Conservation (phyloP, 192 early-diverging fungal species). For the Backusella luteola region DNA sequence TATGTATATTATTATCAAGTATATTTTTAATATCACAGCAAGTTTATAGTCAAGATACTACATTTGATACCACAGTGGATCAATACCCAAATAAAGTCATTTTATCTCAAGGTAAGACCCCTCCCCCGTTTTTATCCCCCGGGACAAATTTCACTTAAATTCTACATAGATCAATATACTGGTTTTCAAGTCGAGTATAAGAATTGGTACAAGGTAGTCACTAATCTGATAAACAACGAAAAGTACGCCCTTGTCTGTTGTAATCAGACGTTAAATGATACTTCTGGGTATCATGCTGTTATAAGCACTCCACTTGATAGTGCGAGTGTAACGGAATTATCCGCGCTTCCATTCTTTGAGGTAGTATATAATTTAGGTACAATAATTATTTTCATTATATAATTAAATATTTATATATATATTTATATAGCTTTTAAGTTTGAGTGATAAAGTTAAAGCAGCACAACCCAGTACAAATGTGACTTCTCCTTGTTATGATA, state of each 20-base stretch:
- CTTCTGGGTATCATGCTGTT: slow-evolving; percentile 7
- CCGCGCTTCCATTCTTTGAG: slow-evolving; percentile 7
- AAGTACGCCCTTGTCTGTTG: slow-evolving; percentile 25
- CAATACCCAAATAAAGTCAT: background rate
- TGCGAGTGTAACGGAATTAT: slow-evolving; percentile 3
- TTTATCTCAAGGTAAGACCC: background rate
- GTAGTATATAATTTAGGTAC: background rate
- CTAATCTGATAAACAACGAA: slow-evolving; percentile 28
- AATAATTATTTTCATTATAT: background rate
- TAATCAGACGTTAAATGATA: background rate
- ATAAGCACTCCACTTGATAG: background rate
- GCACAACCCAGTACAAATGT: slow-evolving; percentile 1
- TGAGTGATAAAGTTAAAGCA: slow-evolving; percentile 9
- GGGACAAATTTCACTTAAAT: background rate
- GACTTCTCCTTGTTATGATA: slow-evolving; percentile 15
- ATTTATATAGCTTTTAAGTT: slow-evolving; percentile 8
- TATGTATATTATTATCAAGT: background rate
- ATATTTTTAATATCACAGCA: background rate
- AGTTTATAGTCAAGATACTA: background rate
- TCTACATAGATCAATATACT: slow-evolving; percentile 22
- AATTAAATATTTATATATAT: background rate
- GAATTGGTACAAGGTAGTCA: slow-evolving; percentile 31
- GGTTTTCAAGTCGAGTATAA: slow-evolving; percentile 28
- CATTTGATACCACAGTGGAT: background rate
- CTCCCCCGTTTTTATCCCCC: background rate